Percentiles rank a stretch among this genome's conserved stretches.
Evolutionary conservation across 352 stramenopile genomes (phyloP).

Genomic region (Globisporangium sylvaticum): DNA sequence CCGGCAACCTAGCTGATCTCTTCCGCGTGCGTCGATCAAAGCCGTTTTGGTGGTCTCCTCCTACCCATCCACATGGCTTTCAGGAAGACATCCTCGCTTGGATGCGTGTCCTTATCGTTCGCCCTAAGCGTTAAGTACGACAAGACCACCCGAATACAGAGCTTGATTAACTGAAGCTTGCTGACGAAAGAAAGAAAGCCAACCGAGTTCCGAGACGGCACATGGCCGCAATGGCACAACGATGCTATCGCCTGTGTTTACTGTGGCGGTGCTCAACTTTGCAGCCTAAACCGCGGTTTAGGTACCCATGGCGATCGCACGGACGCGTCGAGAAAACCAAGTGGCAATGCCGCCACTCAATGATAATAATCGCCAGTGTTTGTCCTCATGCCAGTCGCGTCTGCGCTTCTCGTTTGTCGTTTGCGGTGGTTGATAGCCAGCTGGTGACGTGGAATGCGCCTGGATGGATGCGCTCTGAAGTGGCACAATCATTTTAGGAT

Average conservation of each 20-base stretch:
- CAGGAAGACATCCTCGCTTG: not conserved
- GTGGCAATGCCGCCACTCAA: not conserved
- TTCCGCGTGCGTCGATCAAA: not conserved
- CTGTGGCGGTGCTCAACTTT: not conserved
- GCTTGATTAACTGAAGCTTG: not conserved
- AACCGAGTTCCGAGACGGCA: not conserved
- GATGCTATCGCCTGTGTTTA: not conserved
- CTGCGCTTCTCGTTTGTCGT: not conserved
- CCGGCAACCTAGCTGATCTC: not conserved
- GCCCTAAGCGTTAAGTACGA: not conserved
- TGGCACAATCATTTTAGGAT: not conserved
- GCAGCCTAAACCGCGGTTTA: not conserved
- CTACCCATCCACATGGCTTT: not conserved
- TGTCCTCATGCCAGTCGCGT: not conserved
- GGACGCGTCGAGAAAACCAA: conserved; percentile 3
- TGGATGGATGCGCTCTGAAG: not conserved
- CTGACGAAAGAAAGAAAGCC: not conserved
- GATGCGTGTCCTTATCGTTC: not conserved
- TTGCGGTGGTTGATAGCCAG: not conserved
- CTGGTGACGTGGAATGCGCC: not conserved
- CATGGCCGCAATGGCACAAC: not conserved
- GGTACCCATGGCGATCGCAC: not conserved
- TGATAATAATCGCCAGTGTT: not conserved
- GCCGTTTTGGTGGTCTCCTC: not conserved
- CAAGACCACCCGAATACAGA: not conserved